These are phyloP conservation scores for Coemansia umbellata DNA, from an alignment of 192 early-diverging fungal genomes.

Conservation along the genomic window DNA sequence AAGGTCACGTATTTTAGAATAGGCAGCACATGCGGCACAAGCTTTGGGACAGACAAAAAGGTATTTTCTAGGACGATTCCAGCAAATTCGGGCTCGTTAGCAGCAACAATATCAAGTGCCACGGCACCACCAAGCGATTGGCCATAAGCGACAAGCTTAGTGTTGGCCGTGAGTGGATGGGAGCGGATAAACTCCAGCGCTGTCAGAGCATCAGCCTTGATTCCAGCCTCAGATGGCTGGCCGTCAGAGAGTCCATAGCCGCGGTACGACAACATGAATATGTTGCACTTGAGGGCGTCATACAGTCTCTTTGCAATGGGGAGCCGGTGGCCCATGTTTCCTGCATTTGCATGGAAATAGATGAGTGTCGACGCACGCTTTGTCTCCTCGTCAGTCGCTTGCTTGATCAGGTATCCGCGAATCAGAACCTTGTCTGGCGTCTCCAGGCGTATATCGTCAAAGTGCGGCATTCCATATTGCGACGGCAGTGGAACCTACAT, in stretches of 20 bases:
- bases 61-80: slow-evolving; percentile 94
- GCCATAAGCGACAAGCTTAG: slow-evolving; percentile 85
- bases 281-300: slow-evolving; percentile 66
- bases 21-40: slow-evolving; percentile 85
- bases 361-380: slow-evolving; percentile 69
- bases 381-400: slow-evolving; percentile 53
- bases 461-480: slow-evolving; percentile 62
- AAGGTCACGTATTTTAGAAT: slow-evolving; percentile 67
- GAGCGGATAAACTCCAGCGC: slow-evolving; percentile 78
- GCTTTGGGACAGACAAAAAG: slow-evolving; percentile 79
- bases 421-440: slow-evolving; percentile 81
- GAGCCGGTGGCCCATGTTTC: slow-evolving; percentile 97
- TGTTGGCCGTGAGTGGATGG: slow-evolving; percentile 68
- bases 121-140: slow-evolving; percentile 98
- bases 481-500: slow-evolving; percentile 65
- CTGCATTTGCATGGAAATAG: slow-evolving; percentile 96
- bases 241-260: slow-evolving; percentile 93
- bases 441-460: slow-evolving; percentile 65
- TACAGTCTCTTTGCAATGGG: slow-evolving; percentile 82
- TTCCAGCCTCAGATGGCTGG: slow-evolving; percentile 76
- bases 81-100: slow-evolving; percentile 70
- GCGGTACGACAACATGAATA: slow-evolving; percentile 97
- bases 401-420: slow-evolving; percentile 73
- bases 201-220: slow-evolving; percentile 84
- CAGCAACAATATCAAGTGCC: slow-evolving; percentile 78